A percentile compares a stretch with the other conserved stretches of the same genome.
These are phyloP conservation scores for Amanita molliuscula DNA, from an alignment of 768 basidiomycete species.

Conservation along the genomic window DNA sequence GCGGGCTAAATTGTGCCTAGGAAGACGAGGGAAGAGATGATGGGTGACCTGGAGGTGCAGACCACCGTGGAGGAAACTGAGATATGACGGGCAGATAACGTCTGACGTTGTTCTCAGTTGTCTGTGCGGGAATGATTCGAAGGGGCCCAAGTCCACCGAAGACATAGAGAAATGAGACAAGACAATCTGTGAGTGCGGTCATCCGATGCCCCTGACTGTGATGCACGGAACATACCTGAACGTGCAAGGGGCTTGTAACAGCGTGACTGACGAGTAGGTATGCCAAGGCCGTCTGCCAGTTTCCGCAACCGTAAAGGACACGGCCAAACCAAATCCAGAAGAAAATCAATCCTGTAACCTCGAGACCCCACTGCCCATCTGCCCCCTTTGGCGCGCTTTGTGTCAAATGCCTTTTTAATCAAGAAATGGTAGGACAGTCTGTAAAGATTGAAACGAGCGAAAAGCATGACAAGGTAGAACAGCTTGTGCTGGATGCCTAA, in stretches of 20 bases:
- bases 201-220: conserved; percentile 1
- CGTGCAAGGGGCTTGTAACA: conserved; percentile 83
- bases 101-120: conserved; percentile 98
- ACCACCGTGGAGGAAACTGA: conserved; percentile 94
- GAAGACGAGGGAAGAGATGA: conserved; percentile 92
- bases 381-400: conserved; percentile 54
- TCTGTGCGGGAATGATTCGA: conserved; percentile 86
- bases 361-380: conserved; percentile 72
- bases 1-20: conserved; percentile 81
- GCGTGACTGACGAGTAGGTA: conserved; percentile 83
- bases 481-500: conserved; percentile 81
- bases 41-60: conserved; percentile 96
- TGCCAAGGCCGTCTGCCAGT: conserved; percentile 55
- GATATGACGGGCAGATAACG: conserved; percentile 74
- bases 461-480: conserved; percentile 84
- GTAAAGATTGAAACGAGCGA: conserved; percentile 95
- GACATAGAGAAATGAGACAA: conserved; percentile 97
- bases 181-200: conserved; percentile 54
- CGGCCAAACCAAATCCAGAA: conserved; percentile 86
- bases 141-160: conserved; percentile 81
- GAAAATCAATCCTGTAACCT: conserved; percentile 63
- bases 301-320: conserved; percentile 60
- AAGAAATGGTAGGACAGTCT: conserved; percentile 76
- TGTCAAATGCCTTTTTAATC: conserved; percentile 52
- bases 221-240: conserved; percentile 57